phyloP scores from a whole-genome alignment of 148 eudicot species.

The Oxyria digyna region DNA sequence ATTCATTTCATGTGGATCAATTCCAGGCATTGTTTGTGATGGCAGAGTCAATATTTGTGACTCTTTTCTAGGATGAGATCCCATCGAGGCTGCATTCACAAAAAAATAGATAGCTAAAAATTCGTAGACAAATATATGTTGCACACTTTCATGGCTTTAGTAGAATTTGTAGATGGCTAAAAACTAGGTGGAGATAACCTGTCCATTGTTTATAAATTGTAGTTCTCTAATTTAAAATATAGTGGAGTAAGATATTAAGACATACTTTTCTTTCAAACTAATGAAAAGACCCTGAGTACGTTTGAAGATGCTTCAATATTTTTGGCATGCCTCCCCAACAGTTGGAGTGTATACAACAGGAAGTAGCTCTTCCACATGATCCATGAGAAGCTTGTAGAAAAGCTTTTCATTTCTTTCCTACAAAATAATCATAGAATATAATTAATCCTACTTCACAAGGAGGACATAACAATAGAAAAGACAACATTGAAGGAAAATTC shows the following conservation, averaged over 20 bases:
- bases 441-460: background rate
- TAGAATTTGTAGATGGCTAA: too few species aligned
- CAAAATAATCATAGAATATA: background rate
- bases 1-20: too few species aligned
- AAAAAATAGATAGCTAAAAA: too few species aligned
- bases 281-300: constrained; percentile 88
- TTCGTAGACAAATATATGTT: too few species aligned
- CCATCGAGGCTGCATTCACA: too few species aligned
- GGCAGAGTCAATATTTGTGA: too few species aligned
- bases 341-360: constrained; percentile 93
- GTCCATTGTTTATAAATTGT: background rate
- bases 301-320: constrained; percentile 70
- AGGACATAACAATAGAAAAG: background rate
- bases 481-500: background rate
- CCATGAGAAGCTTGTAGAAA: constrained; percentile 78
- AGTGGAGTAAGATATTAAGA: background rate
- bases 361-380: constrained; percentile 84
- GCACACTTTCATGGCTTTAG: too few species aligned
- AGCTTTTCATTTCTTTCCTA: constrained; percentile 75
- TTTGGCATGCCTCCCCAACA: constrained; percentile 98
- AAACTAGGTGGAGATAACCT: background rate
- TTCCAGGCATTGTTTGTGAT: too few species aligned
- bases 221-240: background rate
- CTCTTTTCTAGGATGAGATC: too few species aligned
- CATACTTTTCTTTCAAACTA: constrained; percentile 82